Conservation (phyloP, 345 rosid genomes). For the Arabidopsis thaliana region DNA sequence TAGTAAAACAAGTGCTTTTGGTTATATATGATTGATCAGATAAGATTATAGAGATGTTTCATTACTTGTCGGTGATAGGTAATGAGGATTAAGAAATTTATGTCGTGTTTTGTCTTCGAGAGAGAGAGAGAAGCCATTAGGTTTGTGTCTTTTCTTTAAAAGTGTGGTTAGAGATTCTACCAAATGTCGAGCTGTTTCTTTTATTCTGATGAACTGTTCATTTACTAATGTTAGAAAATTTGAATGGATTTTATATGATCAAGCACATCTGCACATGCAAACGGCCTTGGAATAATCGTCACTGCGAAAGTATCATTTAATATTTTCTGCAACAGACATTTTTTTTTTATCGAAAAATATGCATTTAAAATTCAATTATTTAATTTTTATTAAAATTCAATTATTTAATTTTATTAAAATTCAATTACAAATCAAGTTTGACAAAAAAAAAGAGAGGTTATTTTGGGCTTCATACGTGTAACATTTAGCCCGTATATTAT, state of each 20-base stretch:
- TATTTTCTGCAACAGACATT: constrained; percentile 22
- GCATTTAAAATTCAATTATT: too few species aligned
- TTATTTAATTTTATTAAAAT: too few species aligned
- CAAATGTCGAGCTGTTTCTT: constrained; percentile 44
- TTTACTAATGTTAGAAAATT: not conserved
- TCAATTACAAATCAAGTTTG: too few species aligned
- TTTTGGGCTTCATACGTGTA: not conserved
- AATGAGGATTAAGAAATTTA: constrained; percentile 22
- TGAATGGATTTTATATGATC: not conserved
- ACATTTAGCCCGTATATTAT: not conserved
- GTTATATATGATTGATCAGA: constrained; percentile 7
- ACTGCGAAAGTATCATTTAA: constrained; percentile 36
- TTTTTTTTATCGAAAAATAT: not conserved
- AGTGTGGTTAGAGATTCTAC: constrained; percentile 26
- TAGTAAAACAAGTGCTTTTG: not conserved
- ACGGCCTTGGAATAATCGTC: constrained; percentile 40
- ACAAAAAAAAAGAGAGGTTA: too few species aligned
- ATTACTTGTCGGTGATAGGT: constrained; percentile 39
- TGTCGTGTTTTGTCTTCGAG: constrained; percentile 28
- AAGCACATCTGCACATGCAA: constrained; percentile 47
- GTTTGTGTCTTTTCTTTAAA: constrained; percentile 33
- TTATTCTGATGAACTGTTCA: constrained; percentile 35
- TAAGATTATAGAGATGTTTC: constrained; percentile 27
- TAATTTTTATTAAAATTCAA: too few species aligned
- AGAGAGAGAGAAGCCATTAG: constrained; percentile 32